These are phyloP conservation scores for Neoconidiobolus thromboides DNA, from an alignment of 371 early-diverging fungal genomes.

Conservation along the genomic window DNA sequence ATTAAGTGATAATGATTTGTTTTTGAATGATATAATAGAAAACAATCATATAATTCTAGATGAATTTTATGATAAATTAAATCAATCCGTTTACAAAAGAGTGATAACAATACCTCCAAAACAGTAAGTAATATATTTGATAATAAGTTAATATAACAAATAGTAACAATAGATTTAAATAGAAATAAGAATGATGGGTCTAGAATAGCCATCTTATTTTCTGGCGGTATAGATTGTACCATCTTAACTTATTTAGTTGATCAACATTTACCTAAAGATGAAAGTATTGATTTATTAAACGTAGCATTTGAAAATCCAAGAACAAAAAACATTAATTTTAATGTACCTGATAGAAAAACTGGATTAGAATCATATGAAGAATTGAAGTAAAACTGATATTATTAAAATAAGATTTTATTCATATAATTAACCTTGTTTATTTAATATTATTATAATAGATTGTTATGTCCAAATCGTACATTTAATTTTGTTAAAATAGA, in stretches of 20 bases:
- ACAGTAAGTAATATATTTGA: no score
- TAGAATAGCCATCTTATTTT: slow-evolving; percentile 70
- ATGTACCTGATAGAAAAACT: slow-evolving; percentile 80
- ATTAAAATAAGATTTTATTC: background rate
- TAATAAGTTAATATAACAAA: no score
- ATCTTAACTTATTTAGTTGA: slow-evolving; percentile 63
- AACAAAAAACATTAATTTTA: slow-evolving; percentile 5
- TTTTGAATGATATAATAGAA: no score
- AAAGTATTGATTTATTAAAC: slow-evolving; percentile 81
- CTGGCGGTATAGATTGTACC: slow-evolving; percentile 88
- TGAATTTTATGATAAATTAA: background rate
- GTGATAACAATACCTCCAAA: slow-evolving; percentile 3
- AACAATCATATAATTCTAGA: background rate
- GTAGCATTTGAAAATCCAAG: slow-evolving; percentile 92
- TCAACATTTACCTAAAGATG: slow-evolving; percentile 35
- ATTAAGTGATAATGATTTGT: no score
- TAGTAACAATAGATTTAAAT: background rate
- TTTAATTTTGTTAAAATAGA: slow-evolving; percentile 86
- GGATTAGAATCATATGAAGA: slow-evolving; percentile 45
- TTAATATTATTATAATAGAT: slow-evolving; percentile 9
- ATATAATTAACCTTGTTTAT: no score
- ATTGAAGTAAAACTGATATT: slow-evolving; percentile 17
- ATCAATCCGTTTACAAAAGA: background rate
- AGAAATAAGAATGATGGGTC: background rate
- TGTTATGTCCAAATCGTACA: slow-evolving; percentile 36